A percentile compares a stretch with the other conserved stretches of the same genome.
These are phyloP conservation scores for Akebia trifoliata DNA, from an alignment of 164 flowering plant species.

Conservation along the genomic window DNA sequence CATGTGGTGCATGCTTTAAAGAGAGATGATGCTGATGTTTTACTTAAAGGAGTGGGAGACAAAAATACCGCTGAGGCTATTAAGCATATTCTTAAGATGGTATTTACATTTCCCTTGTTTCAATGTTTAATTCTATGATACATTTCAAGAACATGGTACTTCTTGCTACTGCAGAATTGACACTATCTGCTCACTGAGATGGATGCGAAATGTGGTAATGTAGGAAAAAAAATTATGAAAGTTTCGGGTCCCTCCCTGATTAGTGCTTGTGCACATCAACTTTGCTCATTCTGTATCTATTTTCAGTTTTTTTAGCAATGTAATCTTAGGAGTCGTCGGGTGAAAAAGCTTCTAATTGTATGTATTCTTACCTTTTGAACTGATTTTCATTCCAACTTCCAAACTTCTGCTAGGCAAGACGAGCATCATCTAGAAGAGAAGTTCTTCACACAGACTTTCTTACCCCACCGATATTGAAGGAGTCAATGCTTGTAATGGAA, in stretches of 20 bases:
- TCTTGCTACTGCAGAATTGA: background rate
- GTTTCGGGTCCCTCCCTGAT: background rate
- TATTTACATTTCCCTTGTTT: constrained; percentile 24
- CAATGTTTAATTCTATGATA: constrained; percentile 1
- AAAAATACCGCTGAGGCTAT: constrained; percentile 48
- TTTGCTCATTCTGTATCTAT: background rate
- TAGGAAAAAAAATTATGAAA: background rate
- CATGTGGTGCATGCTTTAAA: constrained; percentile 48
- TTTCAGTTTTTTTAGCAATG: no score
- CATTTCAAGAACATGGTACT: background rate
- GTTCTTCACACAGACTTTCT: constrained; percentile 78
- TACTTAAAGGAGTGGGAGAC: constrained; percentile 53
- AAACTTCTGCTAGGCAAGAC: constrained; percentile 43
- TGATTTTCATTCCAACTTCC: constrained; percentile 6
- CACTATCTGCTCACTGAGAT: no score
- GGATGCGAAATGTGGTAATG: background rate
- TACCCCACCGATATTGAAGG: constrained; percentile 70
- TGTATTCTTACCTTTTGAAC: background rate
- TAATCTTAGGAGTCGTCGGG: no score
- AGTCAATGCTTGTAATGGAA: constrained; percentile 55
- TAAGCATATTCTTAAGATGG: constrained; percentile 81
- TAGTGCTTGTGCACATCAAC: background rate
- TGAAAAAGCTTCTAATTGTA: background rate
- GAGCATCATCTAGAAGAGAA: constrained; percentile 66
- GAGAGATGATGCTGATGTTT: constrained; percentile 39